Evolutionary conservation across 129 eudicot species (phyloP), one percentile per base, ranked within the genome.

Genomic region (Flaveria brownii): DNA sequence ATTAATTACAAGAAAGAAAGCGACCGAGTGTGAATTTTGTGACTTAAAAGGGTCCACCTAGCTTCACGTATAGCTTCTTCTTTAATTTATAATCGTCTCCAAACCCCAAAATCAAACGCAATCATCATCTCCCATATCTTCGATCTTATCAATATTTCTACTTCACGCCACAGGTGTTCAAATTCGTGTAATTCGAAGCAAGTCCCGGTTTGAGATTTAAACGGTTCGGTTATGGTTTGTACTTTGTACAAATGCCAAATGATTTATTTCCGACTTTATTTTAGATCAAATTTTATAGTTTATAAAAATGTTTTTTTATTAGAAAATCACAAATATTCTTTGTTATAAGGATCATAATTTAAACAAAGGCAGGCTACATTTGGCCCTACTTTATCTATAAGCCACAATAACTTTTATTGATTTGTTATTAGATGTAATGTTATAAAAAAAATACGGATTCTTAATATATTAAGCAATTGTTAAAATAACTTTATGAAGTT

Each of bases 1-100:
- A 30, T 30, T 43, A 45, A 74, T 23, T 20, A 20, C 0, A 20
- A 20, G 22, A 20, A 26, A 25, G 49, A 46, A 12, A 45, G 33
- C 23, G 54, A 41, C 56, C 76, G 50, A 73, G 68, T 56, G 47
- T 22, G 54, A 73, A 36, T 41, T 54, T 36, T 52, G 50, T 72
- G 57, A 18, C 55, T 73, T 17, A 70, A 18, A 30, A 36, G 79
- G 78, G 17, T 22, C 71, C 79, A 43, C 8, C 28, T n/a, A n/a
- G n/a, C n/a, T 62, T 75, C 28, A 43, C 72, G 78, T 63, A 75
- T 62, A n/a, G 50, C 14, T 60, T 26, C 61, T 18, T 6, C 49
- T 6, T 1, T 23, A 28, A 28, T 1, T 23, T n/a, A n/a, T n/a
- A 20, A 20, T 20, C 22, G 15, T 16, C 59, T 18, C 11, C 14